Percentiles rank a stretch among this genome's conserved stretches.
These are phyloP conservation scores for Firmiana major DNA, from an alignment of 345 rosid species.

Conservation along the genomic window DNA sequence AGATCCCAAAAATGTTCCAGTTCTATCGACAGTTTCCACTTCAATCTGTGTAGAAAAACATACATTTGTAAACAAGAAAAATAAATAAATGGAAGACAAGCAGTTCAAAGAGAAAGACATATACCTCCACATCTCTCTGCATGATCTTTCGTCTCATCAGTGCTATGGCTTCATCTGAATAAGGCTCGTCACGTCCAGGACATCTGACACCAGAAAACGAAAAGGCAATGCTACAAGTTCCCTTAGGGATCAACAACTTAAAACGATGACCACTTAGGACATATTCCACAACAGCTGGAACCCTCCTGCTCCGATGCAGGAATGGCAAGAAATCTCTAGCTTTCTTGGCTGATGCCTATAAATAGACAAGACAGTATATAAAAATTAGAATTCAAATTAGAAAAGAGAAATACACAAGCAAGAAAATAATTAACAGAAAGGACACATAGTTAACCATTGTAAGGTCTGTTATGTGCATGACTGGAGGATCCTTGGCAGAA, in stretches of 20 bases:
- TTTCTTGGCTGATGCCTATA: conserved; percentile 79
- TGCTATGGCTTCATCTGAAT: conserved; percentile 91
- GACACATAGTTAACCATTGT: conserved; percentile 46
- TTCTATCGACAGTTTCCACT: conserved; percentile 92
- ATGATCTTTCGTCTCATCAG: conserved; percentile 89
- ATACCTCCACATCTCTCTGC: conserved; percentile 98
- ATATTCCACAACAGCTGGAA: conserved; percentile 88
- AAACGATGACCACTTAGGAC: conserved; percentile 98
- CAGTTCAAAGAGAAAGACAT: conserved; percentile 1
- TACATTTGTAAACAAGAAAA: conserved; percentile 1
- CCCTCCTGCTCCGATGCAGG: conserved; percentile 66
- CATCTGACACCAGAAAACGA: conserved; percentile 98
- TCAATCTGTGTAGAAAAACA: conserved; percentile 52
- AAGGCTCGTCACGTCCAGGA: conserved; percentile 90
- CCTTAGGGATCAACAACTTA: conserved; percentile 89
- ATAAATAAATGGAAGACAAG: conserved; percentile 4
- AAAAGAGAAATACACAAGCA: neutral
- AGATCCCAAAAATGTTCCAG: conserved; percentile 94
- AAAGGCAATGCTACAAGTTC: conserved; percentile 92
- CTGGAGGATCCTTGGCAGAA: conserved; percentile 78
- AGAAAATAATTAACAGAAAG: neutral
- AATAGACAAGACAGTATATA: conserved; percentile 6
- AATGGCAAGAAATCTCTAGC: conserved; percentile 88
- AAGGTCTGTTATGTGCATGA: conserved; percentile 73
- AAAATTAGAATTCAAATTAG: conserved; percentile 4